Evolutionary conservation across 148 eudicot genomes (phyloP), one percentile per base, ranked within the genome.

Genomic region (Diospyros kaki): DNA sequence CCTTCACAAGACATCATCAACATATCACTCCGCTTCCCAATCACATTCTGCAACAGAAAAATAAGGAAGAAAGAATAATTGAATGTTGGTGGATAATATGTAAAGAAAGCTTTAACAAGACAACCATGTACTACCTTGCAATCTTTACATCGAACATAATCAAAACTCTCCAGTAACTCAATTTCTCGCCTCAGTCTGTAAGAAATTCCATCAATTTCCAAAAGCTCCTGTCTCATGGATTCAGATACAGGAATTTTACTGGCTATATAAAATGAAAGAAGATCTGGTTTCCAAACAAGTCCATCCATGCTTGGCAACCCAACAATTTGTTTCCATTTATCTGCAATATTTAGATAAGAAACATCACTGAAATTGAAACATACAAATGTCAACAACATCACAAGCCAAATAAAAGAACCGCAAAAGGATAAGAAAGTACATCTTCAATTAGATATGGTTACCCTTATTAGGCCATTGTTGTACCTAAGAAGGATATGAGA

Each of bases 241-340:
- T 86, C 99, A 41, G 97, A 95, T 58, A 91, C 86, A 48, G 97
- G 97, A 81, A 92, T 86, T 85, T 89, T 95, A 84, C 97, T 92
- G 66, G 90, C 99, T 74, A 95, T 82, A 71, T 89, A 81, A 81
- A 92, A 95, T 5, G 99, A 95, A 65, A 95, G 83, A 70, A 86
- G 82, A 69, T 83, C 93, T 4, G 99, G 99, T 50, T 90, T 87
- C 79, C 77, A 85, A 56, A 87, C 85, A 68, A 85, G 75, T 61
- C 83, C 82, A 76, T 92, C 94, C 94, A 95, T 88, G 81, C 71
- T 88, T 63, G 97, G 94, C 59, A 83, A 73, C 51, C 93, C 89
- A 40, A 95, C 90, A 65, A 95, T 84, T 74, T 87, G 86, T 83
- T 89, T 90, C 99, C 99, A 95, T 84, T 85, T 86, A 81, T 88